Base-by-base conservation (phyloP, 1,284 basidiomycete genomes). In the Pyrrhoderma noxium region DNA sequence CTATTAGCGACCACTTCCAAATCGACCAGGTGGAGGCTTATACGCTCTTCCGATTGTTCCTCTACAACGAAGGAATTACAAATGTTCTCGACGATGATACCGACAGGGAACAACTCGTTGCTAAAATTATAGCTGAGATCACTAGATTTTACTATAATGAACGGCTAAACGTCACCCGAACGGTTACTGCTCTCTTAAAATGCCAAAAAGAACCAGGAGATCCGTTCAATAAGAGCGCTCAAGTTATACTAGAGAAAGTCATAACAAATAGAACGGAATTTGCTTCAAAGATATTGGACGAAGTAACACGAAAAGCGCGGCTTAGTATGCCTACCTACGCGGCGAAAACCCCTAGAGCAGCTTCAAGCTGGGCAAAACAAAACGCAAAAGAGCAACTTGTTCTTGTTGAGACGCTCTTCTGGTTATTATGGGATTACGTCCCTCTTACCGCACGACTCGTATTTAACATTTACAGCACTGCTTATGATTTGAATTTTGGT, bases 121-220 rank as follows among this genome's bases (percentile, higher is more conserved):
- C 79, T 31, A 79, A 84, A 56, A 71, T 91, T 39, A 63, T 89
- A 9, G 74, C 80, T 50, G 80, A 79, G 9, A 84, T 93, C 60
- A 85, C 80, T 1, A 79, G 81, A 13, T 93, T 91, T 70, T 90
- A 88, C 65, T 81, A 81, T 60, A 77, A 83, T 5, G 89, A 93
- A 64, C 77, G 85, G 16, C 74, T 92, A n/a, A 78, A 73, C 61
- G 62, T 77, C 40, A 69, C 83, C 22, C 82, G 86, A 45, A 68
- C 74, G 36, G 71, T 85, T 56, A 77, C 81, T 11, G 80, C 85
- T 1, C 71, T 86, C 14, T 71, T 79, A 43, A 76, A 79, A 49
- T 82, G 85, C 5, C 73, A 78, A 35, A 79, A 80, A 53, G 71
- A 39, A 9, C 63, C 81, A 55, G 65, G 69, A 1, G 76, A 85